Evolutionary conservation across 768 basidiomycete species (phyloP), one percentile per base, ranked within the genome.

Genomic region (Amanita subjunquillea): DNA sequence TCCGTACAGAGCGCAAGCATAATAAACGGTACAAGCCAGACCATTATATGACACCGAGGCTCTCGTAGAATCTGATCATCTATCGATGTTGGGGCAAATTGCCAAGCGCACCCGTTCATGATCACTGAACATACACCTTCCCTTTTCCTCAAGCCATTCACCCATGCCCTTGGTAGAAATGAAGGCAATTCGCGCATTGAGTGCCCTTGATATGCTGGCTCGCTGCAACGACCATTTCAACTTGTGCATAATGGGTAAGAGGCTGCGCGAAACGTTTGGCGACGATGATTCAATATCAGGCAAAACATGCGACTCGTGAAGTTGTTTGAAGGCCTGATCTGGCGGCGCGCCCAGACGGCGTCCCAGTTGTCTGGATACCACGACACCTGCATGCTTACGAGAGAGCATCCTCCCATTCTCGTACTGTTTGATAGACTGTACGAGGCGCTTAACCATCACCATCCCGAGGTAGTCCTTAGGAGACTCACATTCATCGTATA

Each of bases 211-310:
- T 25, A 86, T 68, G 44, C 70, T 72, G 60, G 87, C 87, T 10
- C 74, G 71, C 59, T 81, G 79, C 45, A 86, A 64, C 37, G 76
- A 80, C 84, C 85, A 88, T 63, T 87, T 87, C 55, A 88, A 71
- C 60, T 77, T 71, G 53, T 77, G 80, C 60, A 87, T 72, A 22
- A 77, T 70, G 12, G 86, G 83, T 3, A 87, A 66, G 23, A 89
- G 72, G 6, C 75, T 71, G 27, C 82, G 78, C 1, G 82, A 82
- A 46, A 87, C 67, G 17, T 65, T 69, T 4, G 72, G 66, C 0
- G 76, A 78, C 5, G 80, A 79, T 2, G 76, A 78, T 57, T 85
- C 82, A 32, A 80, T 67, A 59, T 85, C 83, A 0, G 85, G 84
- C 32, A 83, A 68, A 40, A 85, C 72, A 44, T 76, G 79, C 0